Evolutionary conservation across 176 grass and related monocot genomes (phyloP).

Genomic region (Oryza officinalis): DNA sequence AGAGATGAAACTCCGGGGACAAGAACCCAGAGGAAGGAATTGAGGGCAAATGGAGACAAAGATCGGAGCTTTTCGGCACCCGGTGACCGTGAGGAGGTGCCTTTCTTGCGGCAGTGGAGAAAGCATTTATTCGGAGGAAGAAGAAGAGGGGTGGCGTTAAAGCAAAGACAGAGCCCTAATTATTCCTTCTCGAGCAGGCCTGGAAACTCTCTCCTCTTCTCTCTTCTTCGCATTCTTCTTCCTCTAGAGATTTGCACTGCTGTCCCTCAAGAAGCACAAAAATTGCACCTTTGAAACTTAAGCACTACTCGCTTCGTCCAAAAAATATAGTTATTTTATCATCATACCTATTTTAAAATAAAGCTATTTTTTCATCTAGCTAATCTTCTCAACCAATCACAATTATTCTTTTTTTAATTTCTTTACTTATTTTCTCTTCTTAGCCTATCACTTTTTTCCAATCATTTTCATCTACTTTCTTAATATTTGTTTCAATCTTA

Average conservation of each 20-base stretch:
- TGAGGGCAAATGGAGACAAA: slow-evolving; percentile 24
- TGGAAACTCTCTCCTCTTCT: not conserved
- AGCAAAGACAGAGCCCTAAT: slow-evolving; percentile 30
- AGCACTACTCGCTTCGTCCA: too few relatives aligned
- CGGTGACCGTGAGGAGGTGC: slow-evolving; percentile 11
- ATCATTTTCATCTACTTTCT: too few relatives aligned
- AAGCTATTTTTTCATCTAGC: too few relatives aligned
- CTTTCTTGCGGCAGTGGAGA: slow-evolving; percentile 33
- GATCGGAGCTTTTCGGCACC: not conserved
- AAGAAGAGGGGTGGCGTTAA: slow-evolving; percentile 21
- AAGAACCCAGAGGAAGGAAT: not conserved
- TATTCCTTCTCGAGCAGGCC: not conserved
- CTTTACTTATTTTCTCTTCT: too few relatives aligned
- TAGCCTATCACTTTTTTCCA: too few relatives aligned
- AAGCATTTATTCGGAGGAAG: slow-evolving; percentile 42
- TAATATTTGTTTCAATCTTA: too few relatives aligned
- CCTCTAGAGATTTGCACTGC: not conserved
- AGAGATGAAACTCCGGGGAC: not conserved
- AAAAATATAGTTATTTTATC: too few relatives aligned
- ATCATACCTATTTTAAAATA: too few relatives aligned
- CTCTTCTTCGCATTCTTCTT: not conserved
- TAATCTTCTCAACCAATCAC: too few relatives aligned
- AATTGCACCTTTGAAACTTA: not conserved
- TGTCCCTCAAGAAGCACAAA: not conserved
- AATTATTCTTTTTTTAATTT: too few relatives aligned